Conservation (phyloP, 768 basidiomycete genomes). For the Arthromyces matolae region DNA sequence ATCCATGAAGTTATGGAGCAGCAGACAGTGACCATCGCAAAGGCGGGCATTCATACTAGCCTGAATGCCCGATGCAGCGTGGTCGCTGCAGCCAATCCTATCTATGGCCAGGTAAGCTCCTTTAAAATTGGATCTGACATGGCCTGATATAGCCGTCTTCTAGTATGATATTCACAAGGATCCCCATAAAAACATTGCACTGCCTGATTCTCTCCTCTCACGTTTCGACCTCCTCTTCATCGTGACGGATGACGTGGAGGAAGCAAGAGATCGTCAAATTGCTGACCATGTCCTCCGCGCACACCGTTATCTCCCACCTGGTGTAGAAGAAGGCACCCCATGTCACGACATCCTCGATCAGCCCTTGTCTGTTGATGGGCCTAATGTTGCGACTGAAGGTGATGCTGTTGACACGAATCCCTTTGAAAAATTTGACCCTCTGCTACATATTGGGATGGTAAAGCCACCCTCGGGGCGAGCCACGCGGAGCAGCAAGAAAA, state of each 20-base stretch:
- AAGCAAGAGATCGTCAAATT: constrained; percentile 87
- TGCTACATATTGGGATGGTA: constrained; percentile 82
- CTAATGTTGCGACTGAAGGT: constrained; percentile 47
- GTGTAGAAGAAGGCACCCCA: constrained; percentile 95
- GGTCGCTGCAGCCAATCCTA: constrained; percentile 96
- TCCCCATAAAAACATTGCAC: constrained; percentile 96
- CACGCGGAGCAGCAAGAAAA: constrained; percentile 53
- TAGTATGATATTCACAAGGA: constrained; percentile 99
- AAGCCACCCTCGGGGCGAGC: constrained; percentile 42
- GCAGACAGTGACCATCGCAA: constrained; percentile 98
- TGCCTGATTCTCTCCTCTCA: constrained; percentile 95
- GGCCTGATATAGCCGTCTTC: constrained; percentile 12
- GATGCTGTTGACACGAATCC: constrained; percentile 72
- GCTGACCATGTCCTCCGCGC: constrained; percentile 97
- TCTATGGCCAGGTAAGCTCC: constrained; percentile 83
- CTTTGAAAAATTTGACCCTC: constrained; percentile 95
- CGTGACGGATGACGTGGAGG: constrained; percentile 97
- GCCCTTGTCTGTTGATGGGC: constrained; percentile 83
- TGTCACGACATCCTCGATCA: constrained; percentile 84
- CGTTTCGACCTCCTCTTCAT: constrained; percentile 99
- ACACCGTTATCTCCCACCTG: constrained; percentile 95
- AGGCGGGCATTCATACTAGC: constrained; percentile 98
- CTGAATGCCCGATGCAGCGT: constrained; percentile 98
- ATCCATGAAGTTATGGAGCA: constrained; percentile 99
- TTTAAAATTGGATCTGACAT: neutral